Percentiles rank a stretch among this genome's conserved stretches.
phyloP scores from a whole-genome alignment of 2,329 filamentous ascomycete species.

The Hypoxylon rubiginosum region DNA sequence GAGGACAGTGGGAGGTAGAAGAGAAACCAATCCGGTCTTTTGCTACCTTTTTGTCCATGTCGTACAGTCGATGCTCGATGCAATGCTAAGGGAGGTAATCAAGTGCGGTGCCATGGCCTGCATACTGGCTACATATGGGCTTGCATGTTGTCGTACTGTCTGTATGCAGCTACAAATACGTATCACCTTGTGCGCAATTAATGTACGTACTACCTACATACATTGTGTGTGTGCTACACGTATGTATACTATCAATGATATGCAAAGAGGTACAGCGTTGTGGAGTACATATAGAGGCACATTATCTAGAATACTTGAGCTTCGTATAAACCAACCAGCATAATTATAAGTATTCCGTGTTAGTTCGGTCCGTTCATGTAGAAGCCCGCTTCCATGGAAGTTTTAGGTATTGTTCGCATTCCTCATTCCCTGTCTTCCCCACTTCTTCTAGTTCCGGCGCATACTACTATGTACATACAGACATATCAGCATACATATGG shows the following conservation, averaged over 20 bases:
- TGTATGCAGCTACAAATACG: conserved; percentile 19
- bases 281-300: conserved; percentile 7
- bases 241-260: no score
- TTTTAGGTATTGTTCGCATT: conserved; percentile 26
- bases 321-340: conserved; percentile 8
- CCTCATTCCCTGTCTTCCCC: conserved; percentile 15
- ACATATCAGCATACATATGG: no score
- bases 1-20: not conserved
- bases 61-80: conserved; percentile 16
- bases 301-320: conserved; percentile 21
- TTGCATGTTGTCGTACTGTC: conserved; percentile 34
- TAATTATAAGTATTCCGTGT: conserved; percentile 16
- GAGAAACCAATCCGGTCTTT: conserved; percentile 10
- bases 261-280: no score
- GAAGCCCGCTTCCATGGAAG: conserved; percentile 4
- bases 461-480: conserved; percentile 18
- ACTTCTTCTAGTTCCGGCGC: conserved; percentile 41
- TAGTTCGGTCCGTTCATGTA: conserved; percentile 22
- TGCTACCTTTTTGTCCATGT: conserved; percentile 17
- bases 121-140: conserved; percentile 7
- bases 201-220: not conserved
- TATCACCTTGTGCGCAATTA: conserved; percentile 5
- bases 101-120: conserved; percentile 26
- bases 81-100: conserved; percentile 28
- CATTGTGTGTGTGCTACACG: conserved; percentile 1